These are phyloP conservation scores for Petunia hybrid DNA, from an alignment of 305 asterid genomes.

Conservation along the genomic window DNA sequence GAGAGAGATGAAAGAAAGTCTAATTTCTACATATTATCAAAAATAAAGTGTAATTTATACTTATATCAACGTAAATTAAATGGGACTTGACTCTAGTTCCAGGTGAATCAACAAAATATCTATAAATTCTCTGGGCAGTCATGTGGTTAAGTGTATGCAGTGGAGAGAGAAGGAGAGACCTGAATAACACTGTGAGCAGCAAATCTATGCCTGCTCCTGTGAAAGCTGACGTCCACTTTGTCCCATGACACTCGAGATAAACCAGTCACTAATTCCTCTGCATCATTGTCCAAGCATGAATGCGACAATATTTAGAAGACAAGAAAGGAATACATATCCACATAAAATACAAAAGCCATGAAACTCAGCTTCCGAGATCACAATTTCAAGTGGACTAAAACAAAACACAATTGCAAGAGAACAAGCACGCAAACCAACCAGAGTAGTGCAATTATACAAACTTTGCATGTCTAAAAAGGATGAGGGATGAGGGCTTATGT, in stretches of 20 bases:
- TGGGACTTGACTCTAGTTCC: constrained; percentile 7
- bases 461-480: neutral
- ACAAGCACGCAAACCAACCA: neutral
- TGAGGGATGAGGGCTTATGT: neutral
- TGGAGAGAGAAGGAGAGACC: constrained; percentile 52
- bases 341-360: neutral
- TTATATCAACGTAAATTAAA: neutral
- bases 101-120: constrained; percentile 23
- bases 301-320: neutral
- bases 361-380: neutral
- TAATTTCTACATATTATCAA: neutral
- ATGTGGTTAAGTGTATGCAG: neutral
- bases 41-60: neutral
- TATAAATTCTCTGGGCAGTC: neutral
- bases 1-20: neutral
- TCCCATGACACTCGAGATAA: constrained; percentile 92
- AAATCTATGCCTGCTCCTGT: constrained; percentile 69
- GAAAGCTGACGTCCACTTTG: constrained; percentile 97
- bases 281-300: constrained; percentile 28
- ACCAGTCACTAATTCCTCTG: constrained; percentile 84
- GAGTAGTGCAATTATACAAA: neutral
- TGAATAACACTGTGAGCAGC: constrained; percentile 96
- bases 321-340: neutral
- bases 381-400: constrained; percentile 2
- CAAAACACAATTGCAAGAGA: neutral